Percentiles rank a stretch among this genome's conserved stretches.
These are phyloP conservation scores for Anthoceros angustus DNA, from an alignment of 225 moss, liverwort and hornwort genomes.

Conservation along the genomic window DNA sequence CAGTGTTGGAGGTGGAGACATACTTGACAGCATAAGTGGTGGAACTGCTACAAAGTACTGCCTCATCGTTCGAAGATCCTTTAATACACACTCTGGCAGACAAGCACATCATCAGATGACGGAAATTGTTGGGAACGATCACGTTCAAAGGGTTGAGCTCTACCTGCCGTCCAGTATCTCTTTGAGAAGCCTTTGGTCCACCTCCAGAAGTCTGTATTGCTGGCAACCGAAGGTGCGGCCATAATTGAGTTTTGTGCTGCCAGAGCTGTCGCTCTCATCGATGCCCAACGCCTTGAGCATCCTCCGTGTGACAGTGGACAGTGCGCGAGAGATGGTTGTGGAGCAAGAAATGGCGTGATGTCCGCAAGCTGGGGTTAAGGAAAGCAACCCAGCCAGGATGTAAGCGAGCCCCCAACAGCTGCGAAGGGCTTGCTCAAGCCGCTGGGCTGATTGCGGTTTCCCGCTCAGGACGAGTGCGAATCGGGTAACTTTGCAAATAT, in stretches of 20 bases:
- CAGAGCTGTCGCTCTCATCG: not conserved
- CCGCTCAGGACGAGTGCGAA: no score
- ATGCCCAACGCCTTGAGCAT: not conserved
- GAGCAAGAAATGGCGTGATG: no score
- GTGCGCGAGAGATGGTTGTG: no score
- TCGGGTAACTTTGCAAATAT: no score
- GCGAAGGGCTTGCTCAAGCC: no score
- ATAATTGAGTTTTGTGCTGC: slow-evolving; percentile 22
- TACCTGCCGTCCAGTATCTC: slow-evolving; percentile 55
- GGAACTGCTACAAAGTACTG: slow-evolving; percentile 66
- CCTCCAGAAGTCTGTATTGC: slow-evolving; percentile 78
- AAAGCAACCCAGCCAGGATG: no score
- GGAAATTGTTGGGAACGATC: not conserved
- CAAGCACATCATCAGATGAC: not conserved
- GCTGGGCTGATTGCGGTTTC: no score
- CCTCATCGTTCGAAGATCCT: slow-evolving; percentile 57
- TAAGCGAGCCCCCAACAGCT: no score
- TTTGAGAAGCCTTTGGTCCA: slow-evolving; percentile 49
- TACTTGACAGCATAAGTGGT: slow-evolving; percentile 81
- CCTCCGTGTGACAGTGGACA: no score
- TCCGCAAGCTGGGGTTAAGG: no score
- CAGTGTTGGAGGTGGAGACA: slow-evolving; percentile 89
- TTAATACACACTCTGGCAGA: slow-evolving; percentile 54
- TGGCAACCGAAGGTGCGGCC: slow-evolving; percentile 39
- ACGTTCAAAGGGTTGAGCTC: no score